phyloP scores from a whole-genome alignment of 129 eudicot species.

The Flaveria linearis region DNA sequence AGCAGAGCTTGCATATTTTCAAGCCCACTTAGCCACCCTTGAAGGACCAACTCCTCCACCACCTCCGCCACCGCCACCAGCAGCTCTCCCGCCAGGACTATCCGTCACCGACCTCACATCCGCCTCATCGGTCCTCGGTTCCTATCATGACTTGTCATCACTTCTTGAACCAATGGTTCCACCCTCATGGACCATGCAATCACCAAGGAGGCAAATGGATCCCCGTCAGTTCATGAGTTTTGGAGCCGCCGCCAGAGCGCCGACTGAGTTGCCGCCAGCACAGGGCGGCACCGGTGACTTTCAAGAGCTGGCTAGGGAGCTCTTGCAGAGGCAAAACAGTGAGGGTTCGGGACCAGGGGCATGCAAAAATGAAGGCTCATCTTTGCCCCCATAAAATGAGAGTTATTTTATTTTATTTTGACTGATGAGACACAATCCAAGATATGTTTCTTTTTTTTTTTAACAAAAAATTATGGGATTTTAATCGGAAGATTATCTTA shows the following conservation, averaged over 20 bases:
- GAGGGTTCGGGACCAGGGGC: slow-evolving; percentile 35
- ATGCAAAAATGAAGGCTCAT: slow-evolving; percentile 43
- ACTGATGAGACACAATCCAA: slow-evolving; percentile 18
- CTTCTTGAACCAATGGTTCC: slow-evolving; percentile 66
- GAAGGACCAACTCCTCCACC: slow-evolving; percentile 80
- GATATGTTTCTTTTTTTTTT: neutral
- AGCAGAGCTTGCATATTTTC: slow-evolving; percentile 77
- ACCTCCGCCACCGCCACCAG: slow-evolving; percentile 39
- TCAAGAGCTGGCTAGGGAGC: slow-evolving; percentile 81
- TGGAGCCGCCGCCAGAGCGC: slow-evolving; percentile 30
- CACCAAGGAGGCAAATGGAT: slow-evolving; percentile 44
- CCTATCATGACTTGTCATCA: slow-evolving; percentile 58
- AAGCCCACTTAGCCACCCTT: slow-evolving; percentile 71
- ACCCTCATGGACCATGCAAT: slow-evolving; percentile 61
- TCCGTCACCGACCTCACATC: slow-evolving; percentile 66
- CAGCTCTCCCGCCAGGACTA: slow-evolving; percentile 34
- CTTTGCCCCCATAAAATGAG: slow-evolving; percentile 55
- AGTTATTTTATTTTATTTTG: slow-evolving; percentile 22
- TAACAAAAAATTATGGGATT: neutral
- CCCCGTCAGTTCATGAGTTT: slow-evolving; percentile 46
- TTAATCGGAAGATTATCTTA: slow-evolving; percentile 32
- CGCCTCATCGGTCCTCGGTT: slow-evolving; percentile 45
- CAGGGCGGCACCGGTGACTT: slow-evolving; percentile 49
- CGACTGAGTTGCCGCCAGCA: slow-evolving; percentile 38
- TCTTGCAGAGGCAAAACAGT: slow-evolving; percentile 51